These are phyloP conservation scores for Davidsoniella eucalypti DNA, from an alignment of 2,329 filamentous ascomycete genomes.

Conservation along the genomic window DNA sequence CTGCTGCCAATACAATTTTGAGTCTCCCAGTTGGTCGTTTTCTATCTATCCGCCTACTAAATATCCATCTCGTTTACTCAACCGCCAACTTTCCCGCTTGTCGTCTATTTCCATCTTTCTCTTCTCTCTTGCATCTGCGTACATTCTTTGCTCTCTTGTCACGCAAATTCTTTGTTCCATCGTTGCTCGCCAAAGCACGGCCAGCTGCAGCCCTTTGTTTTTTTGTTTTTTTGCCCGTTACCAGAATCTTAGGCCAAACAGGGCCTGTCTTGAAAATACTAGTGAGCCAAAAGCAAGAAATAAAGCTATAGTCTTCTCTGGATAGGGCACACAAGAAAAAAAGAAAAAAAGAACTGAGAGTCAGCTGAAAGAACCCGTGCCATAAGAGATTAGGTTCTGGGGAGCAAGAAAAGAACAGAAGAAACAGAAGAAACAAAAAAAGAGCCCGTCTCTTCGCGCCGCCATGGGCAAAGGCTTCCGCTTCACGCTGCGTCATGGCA, in stretches of 20 bases:
- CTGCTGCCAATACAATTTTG: too few species aligned
- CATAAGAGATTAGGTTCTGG: background rate
- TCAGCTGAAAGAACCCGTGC: too few species aligned
- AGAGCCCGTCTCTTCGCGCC: too few species aligned
- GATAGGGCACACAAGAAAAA: too few species aligned
- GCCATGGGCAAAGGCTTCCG: constrained; percentile 9
- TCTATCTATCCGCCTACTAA: background rate
- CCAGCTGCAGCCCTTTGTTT: background rate
- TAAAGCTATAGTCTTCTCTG: too few species aligned
- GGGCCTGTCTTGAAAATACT: too few species aligned
- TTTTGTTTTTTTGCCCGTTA: background rate
- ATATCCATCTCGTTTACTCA: background rate
- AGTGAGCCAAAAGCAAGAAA: too few species aligned
- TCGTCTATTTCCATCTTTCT: background rate
- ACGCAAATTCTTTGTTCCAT: background rate
- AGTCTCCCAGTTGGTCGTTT: background rate
- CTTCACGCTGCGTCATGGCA: constrained; percentile 3
- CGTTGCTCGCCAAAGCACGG: background rate
- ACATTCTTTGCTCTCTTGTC: background rate
- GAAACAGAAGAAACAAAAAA: background rate
- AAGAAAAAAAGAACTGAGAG: too few species aligned
- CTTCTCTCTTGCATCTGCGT: background rate
- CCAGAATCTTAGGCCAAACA: too few species aligned
- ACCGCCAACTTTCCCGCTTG: background rate
- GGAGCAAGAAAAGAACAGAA: background rate